phyloP scores from a whole-genome alignment of 2,329 filamentous ascomycete genomes.

The Colletotrichum euphorbiae region DNA sequence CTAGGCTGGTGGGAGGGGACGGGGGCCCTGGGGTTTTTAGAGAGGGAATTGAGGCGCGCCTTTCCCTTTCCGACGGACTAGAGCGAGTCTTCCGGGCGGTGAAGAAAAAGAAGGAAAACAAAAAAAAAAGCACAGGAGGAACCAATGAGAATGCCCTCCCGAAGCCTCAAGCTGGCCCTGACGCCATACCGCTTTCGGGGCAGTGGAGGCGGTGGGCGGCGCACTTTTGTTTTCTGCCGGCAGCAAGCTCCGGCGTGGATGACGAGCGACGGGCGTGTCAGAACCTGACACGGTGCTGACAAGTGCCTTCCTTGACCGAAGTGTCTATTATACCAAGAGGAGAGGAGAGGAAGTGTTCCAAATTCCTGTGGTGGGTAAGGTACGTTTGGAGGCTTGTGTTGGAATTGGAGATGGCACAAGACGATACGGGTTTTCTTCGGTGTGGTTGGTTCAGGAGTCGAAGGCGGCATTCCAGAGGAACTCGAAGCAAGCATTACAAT shows the following conservation, averaged over 20 bases:
- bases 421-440: neutral
- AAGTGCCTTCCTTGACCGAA: too few relatives aligned
- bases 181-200: conserved; percentile 38
- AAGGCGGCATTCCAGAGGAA: neutral
- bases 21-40: conserved; percentile 9
- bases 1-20: neutral
- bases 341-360: too few relatives aligned
- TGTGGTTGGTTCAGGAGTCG: neutral
- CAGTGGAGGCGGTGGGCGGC: conserved; percentile 28
- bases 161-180: conserved; percentile 30
- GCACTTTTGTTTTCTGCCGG: conserved; percentile 39
- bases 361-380: neutral
- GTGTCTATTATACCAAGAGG: too few relatives aligned
- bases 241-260: conserved; percentile 14
- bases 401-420: neutral
- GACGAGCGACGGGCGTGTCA: neutral
- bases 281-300: neutral
- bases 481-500: neutral
- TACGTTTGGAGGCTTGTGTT: neutral
- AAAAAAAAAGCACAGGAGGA: neutral
- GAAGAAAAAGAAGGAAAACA: neutral
- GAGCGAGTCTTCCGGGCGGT: conserved; percentile 21
- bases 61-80: neutral
- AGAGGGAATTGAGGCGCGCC: neutral
- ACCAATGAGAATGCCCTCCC: neutral